Percentiles rank a stretch among this genome's conserved stretches.
Conservation (phyloP, 2,329 filamentous ascomycete species). For the Passalora sequoiae region DNA sequence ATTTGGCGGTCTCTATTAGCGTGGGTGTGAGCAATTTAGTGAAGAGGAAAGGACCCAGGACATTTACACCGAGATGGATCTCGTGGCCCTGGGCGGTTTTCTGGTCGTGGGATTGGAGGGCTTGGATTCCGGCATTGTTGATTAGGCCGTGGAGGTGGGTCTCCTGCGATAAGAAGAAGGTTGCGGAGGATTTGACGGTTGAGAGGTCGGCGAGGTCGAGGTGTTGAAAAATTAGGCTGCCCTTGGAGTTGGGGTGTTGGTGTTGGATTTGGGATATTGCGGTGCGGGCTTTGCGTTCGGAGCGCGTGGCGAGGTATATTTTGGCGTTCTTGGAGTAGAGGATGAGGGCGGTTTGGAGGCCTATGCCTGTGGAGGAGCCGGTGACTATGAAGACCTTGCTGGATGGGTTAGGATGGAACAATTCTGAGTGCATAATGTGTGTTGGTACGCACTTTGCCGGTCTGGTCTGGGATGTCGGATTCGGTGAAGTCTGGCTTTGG, state of each 20-base stretch:
- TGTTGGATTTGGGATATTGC: slow-evolving; percentile 45
- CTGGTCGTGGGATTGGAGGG: slow-evolving; percentile 33
- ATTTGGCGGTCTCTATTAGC: slow-evolving; percentile 21
- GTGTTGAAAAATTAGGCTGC: slow-evolving; percentile 41
- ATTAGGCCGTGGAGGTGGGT: slow-evolving; percentile 16
- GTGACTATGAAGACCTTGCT: slow-evolving; percentile 51
- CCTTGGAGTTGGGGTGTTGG: slow-evolving; percentile 34
- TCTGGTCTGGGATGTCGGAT: slow-evolving; percentile 34
- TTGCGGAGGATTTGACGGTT: slow-evolving; percentile 31
- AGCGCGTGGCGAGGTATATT: slow-evolving; percentile 53
- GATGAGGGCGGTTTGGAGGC: slow-evolving; percentile 49
- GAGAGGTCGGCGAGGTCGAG: slow-evolving; percentile 40
- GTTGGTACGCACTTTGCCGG: no score
- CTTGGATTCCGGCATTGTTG: slow-evolving; percentile 16
- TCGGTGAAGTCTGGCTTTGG: no score
- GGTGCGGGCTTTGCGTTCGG: slow-evolving; percentile 38
- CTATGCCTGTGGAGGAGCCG: slow-evolving; percentile 46
- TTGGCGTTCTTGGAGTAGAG: slow-evolving; percentile 51
- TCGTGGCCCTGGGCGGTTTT: slow-evolving; percentile 33
- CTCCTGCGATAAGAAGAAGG: slow-evolving; percentile 31
- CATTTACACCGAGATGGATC: slow-evolving; percentile 33
- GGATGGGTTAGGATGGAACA: slow-evolving; percentile 38
- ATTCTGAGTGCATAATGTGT: no score
- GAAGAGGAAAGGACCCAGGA: slow-evolving; percentile 32
- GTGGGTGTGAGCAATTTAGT: slow-evolving; percentile 27